Evolutionary conservation across 768 basidiomycete genomes (phyloP).

Genomic region (Sarcodon aspratus): DNA sequence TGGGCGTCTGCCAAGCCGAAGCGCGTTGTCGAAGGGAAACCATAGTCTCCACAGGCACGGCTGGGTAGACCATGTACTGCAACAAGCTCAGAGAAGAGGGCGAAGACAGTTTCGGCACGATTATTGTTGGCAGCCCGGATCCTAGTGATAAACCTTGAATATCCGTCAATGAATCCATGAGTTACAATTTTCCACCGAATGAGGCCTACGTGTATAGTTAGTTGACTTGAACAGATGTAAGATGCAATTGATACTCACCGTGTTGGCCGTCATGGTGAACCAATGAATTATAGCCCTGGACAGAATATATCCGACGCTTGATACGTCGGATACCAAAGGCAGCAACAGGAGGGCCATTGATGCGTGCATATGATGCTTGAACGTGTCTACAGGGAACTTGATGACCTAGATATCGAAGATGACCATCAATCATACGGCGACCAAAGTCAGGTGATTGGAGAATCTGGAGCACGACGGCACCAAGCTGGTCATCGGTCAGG

Average conservation of each 20-base stretch:
- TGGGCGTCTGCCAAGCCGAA: too few relatives aligned
- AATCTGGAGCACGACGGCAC: not conserved
- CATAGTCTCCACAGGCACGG: constrained; percentile 25
- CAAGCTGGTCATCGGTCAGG: not conserved
- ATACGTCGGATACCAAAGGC: constrained; percentile 3
- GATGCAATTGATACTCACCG: constrained; percentile 1
- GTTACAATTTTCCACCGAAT: constrained; percentile 15
- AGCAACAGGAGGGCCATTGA: not conserved
- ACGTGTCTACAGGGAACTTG: not conserved
- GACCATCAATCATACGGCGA: constrained; percentile 1
- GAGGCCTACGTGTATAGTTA: too few relatives aligned
- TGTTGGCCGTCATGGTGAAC: constrained; percentile 16
- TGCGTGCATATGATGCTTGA: not conserved
- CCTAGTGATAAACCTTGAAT: constrained; percentile 14
- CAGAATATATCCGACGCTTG: constrained; percentile 7
- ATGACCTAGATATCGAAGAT: not conserved
- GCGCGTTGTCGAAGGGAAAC: too few relatives aligned
- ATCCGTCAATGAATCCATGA: constrained; percentile 15
- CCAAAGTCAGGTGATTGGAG: not conserved
- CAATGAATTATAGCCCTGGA: constrained; percentile 11
- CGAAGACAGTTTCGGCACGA: constrained; percentile 21
- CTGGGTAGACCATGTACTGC: constrained; percentile 18
- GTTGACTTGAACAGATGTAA: not conserved
- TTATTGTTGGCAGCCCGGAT: constrained; percentile 28
- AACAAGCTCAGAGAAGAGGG: constrained; percentile 16